Base-by-base conservation (phyloP, 495 filamentous ascomycete genomes). In the Aspergillus nanangensis region DNA sequence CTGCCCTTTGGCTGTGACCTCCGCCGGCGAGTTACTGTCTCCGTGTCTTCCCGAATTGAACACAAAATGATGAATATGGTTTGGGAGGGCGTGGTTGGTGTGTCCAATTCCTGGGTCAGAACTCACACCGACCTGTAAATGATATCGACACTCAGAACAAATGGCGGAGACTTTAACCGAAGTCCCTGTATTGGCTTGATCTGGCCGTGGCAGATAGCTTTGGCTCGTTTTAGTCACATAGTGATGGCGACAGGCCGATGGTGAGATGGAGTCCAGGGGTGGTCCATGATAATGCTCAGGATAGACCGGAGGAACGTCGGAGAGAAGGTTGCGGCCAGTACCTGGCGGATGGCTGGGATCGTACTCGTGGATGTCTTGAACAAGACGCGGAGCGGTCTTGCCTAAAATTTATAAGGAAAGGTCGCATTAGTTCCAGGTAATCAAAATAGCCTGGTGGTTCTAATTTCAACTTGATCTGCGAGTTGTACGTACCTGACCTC, bases 331-430 rank as follows among this genome's bases (percentile, higher is more conserved):
- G 38, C 65, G 70, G 35, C 70, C 71, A 18, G 61, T 69, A 14
- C 52, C 56, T 44, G 67, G 58, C 20, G 69, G 69, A 42, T 75
- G 61, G 17, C 65, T 62, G 18, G 79, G 74, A 51, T 86, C 80
- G 53, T 82, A 83, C 23, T 61, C 50, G 18, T 68, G 46, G 36
- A 86, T 65, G 58, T 84, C 82, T 45, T 78, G 60, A 34, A 78
- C 61, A 41, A 86, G 70, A 38, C 77, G 75, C 8, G 81, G 82
- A 39, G 79, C 75, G 49, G 77, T 79, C 65, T 84, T 85, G 49
- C 82, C 82, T 80, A 25, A 44, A 4, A 38, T 18, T 2, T 9
- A 9, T 37, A 32, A n/a, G n/a, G n/a, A n/a, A n/a, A n/a, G n/a
- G n/a, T n/a, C n/a, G n/a, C n/a, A n/a, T n/a, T n/a, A 24, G 1